Base-by-base conservation (phyloP, 495 filamentous ascomycete species). In the Tuber umbilicatum region DNA sequence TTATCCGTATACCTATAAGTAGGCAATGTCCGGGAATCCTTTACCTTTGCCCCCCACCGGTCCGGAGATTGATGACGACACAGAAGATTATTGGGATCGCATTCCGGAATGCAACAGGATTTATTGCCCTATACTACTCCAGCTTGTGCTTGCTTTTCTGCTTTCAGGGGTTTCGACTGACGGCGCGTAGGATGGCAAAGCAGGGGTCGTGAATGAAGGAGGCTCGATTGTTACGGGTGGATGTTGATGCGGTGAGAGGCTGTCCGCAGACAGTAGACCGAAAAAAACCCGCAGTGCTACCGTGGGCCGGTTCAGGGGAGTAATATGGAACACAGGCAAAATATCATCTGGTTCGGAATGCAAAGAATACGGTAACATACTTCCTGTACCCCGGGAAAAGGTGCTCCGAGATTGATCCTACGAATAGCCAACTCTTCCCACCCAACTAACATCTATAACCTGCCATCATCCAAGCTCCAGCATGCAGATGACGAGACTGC, bases 141-240 rank as follows among this genome's bases (percentile, higher is more conserved):
- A 45, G 77, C 78, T 79, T 42, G 77, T 78, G 42, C 19, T 27
- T 31, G 6, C 27, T 31, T 70, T 21, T 23, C 70, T 1, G 16
- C 42, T 72, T 16, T 73, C 47, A 14, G 47, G 71, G 60, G 43
- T 7, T 12, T 68, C 69, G 37, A n/a, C 23, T 71, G n/a, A 64
- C 23, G 70, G 23, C 55, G 31, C 81, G 76, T 79, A 91, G 87
- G 95, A 97, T 80, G 94, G 94, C 84, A 97, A 94, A 85, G 91
- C 93, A 76, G 93, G 97, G 83, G 94, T 99, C 84, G 95, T 95
- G 75, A 98, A 99, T 85, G 95, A 98, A 85, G 95, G 96, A 88
- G 93, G 93, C 94, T 82, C 37, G 43, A 16, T 72, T 9, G 69
- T 68, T 35, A 68, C 38, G 14, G n/a, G n/a, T n/a, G n/a, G n/a